phyloP scores from a whole-genome alignment of 2,329 filamentous ascomycete species.

The Alternaria brassicicola region DNA sequence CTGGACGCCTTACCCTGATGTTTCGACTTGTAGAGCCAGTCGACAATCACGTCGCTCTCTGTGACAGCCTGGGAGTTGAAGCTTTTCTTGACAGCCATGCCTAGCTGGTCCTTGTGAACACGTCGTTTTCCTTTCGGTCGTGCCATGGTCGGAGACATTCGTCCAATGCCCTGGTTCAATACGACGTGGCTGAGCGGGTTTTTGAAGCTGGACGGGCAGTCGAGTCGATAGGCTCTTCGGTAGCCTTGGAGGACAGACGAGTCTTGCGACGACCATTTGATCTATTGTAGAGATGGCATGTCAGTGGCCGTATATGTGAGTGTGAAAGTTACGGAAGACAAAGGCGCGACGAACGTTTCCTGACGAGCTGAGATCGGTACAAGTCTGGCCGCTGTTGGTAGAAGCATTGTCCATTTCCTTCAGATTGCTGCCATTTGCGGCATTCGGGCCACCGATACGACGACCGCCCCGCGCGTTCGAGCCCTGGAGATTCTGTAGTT shows the following conservation, averaged over 20 bases:
- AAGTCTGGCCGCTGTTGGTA: slow-evolving; percentile 43
- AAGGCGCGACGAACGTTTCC: slow-evolving; percentile 38
- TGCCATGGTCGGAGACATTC: slow-evolving; percentile 77
- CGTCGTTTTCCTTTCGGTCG: slow-evolving; percentile 67
- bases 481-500: slow-evolving; percentile 49
- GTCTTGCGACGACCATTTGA: slow-evolving; percentile 72
- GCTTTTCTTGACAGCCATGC: slow-evolving; percentile 75
- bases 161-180: slow-evolving; percentile 66
- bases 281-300: slow-evolving; percentile 43
- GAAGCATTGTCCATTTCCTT: slow-evolving; percentile 50
- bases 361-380: slow-evolving; percentile 38
- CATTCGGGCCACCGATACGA: slow-evolving; percentile 36
- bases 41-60: slow-evolving; percentile 83
- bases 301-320: slow-evolving; percentile 16
- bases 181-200: slow-evolving; percentile 56
- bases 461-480: slow-evolving; percentile 47
- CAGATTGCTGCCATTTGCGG: slow-evolving; percentile 43
- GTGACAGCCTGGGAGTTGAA: slow-evolving; percentile 80
- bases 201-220: slow-evolving; percentile 72
- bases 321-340: slow-evolving; percentile 6
- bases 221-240: slow-evolving; percentile 73
- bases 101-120: slow-evolving; percentile 74
- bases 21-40: slow-evolving; percentile 74
- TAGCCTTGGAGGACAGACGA: slow-evolving; percentile 74
- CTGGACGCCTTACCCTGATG: slow-evolving; percentile 57